Conservation (phyloP, 192 early-diverging fungal species). For the Dissophora ornata region DNA sequence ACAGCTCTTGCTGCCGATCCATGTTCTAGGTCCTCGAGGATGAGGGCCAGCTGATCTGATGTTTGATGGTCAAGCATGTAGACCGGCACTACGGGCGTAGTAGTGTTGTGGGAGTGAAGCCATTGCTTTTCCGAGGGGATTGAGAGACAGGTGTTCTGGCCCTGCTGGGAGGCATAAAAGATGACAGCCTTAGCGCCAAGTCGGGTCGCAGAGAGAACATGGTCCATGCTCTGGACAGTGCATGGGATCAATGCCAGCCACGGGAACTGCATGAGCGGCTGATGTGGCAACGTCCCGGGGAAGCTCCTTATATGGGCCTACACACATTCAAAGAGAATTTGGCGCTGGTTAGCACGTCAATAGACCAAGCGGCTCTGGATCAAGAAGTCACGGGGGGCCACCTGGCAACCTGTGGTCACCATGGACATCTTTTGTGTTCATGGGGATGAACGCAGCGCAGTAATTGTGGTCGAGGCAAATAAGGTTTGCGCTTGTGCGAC, state of each 20-base stretch:
- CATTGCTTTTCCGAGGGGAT: background rate
- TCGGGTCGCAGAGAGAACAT: conserved; percentile 6
- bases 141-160: background rate
- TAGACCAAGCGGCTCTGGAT: too few relatives aligned
- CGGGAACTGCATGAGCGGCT: background rate
- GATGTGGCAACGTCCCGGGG: background rate
- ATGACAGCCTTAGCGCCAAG: conserved; percentile 15
- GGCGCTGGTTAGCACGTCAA: too few relatives aligned
- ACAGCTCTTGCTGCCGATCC: background rate
- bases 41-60: background rate
- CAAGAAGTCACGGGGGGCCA: too few relatives aligned
- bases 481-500: too few relatives aligned
- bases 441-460: too few relatives aligned
- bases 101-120: background rate
- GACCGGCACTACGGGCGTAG: background rate
- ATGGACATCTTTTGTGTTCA: too few relatives aligned
- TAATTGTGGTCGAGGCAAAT: too few relatives aligned
- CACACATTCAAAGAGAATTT: too few relatives aligned
- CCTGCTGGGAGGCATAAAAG: conserved; percentile 4
- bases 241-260: conserved; percentile 21
- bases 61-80: background rate
- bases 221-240: background rate
- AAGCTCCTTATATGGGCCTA: background rate
- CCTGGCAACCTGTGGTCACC: too few relatives aligned
- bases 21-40: background rate